These are phyloP conservation scores for Quercus wislizeni DNA, from an alignment of 306 rosid genomes.

Conservation along the genomic window DNA sequence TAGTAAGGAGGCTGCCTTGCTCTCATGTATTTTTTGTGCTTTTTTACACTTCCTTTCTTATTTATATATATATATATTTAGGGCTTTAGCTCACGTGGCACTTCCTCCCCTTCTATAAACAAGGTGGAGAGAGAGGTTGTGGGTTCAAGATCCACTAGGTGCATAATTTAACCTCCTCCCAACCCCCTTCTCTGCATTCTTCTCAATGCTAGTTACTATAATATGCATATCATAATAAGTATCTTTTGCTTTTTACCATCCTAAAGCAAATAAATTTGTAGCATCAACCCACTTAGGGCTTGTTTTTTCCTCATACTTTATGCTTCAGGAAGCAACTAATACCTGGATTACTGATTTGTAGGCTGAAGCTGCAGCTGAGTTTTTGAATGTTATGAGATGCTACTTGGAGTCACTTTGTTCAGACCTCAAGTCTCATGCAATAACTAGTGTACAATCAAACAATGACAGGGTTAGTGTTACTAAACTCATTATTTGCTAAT, in stretches of 20 bases:
- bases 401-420: conserved; percentile 87
- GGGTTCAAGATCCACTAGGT: not conserved
- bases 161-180: not conserved
- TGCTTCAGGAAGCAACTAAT: conserved; percentile 14
- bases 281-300: not conserved
- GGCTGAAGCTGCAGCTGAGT: conserved; percentile 68
- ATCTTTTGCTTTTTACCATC: not conserved
- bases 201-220: not conserved
- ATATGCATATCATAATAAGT: not conserved
- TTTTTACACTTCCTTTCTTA: not conserved
- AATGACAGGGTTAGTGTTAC: conserved; percentile 68
- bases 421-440: conserved; percentile 68
- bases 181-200: not conserved
- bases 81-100: too few species aligned
- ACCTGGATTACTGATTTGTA: conserved; percentile 35
- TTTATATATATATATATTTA: too few species aligned
- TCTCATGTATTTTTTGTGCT: not conserved
- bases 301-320: not conserved
- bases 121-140: not conserved
- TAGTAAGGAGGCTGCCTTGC: not conserved
- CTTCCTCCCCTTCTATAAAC: not conserved
- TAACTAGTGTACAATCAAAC: conserved; percentile 84
- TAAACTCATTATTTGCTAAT: conserved; percentile 4
- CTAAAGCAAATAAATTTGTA: not conserved
- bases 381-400: conserved; percentile 57